Base-by-base conservation (phyloP, 768 basidiomycete genomes). In the Russula ochroleuca region DNA sequence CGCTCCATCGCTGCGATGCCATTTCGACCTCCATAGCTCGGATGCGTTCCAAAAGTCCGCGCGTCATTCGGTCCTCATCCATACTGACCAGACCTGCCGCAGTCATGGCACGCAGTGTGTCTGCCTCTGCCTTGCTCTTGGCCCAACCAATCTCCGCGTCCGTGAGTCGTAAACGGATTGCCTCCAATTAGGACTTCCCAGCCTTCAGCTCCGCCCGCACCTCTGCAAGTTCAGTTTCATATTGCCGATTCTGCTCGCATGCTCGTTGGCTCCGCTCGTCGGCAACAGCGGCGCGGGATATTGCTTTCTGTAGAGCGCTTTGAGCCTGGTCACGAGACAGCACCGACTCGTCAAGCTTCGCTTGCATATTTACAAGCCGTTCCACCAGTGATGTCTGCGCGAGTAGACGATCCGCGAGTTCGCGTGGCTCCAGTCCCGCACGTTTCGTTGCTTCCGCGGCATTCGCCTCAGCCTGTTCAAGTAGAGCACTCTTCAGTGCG, bases 61-160 rank as follows among this genome's bases (percentile, higher is more conserved):
- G 83, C 40, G 81, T 73, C 21, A 85, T 66, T 31, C 91, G 83
- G 68, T 92, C 90, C 71, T 96, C 92, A 70, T 94, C 93, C 14
- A 87, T 83, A 73, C 83, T 85, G 57, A 94, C 94, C 2, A 97
- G 81, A 70, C 87, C 83, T 50, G 87, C 85, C 28, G 28, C 5
- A 28, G 28, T 28, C 28, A 28, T 2, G 21, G 90, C 88, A 58
- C 94, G 80, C 74, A 94, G 85, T 2, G 89, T 85, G 73, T 96
- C 94, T 2, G 94, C 92, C 77, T 98, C 94, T 75, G 95, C 90
- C 14, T 93, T 85, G 49, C 92, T 92, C 73, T 92, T 90, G 23
- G 90, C 84, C 87, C 93, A 96, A 10, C 88, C 85, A 71, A 89
- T 93, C 76, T 97, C 95, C 47, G 88, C 86, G 59, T 94, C 92